Evolutionary conservation across 148 eudicot genomes (phyloP), one percentile per base, ranked within the genome.

Genomic region (Rhododendron griersonianum): DNA sequence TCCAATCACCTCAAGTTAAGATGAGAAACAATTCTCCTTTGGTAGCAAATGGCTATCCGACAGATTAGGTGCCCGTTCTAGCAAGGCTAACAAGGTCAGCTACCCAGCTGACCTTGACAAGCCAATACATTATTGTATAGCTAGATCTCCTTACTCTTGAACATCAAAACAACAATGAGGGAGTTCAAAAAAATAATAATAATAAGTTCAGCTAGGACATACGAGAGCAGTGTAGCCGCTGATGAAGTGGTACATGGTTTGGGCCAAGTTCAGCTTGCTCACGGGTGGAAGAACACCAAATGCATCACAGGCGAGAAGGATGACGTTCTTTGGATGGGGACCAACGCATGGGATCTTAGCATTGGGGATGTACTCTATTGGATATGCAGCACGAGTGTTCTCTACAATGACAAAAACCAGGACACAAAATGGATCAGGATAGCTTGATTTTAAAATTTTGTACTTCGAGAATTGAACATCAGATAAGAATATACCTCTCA

Each of bases 221-320:
- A 95, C 98, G 86, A 93, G 90, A 89, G 98, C 98, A 10, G 98
- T 95, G 88, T 95, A 95, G 88, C 98, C 98, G 48, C 98, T 95
- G 90, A 95, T 95, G 92, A 95, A 95, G 85, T 95, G 98, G 86
- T 95, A 95, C 98, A 95, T 95, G 59, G 98, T 93, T 78, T 95
- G 98, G 45, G 95, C 91, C 79, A 95, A 84, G 94, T 65, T 93
- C 47, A 95, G 91, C 92, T 91, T 93, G 92, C 98, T 95, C 81
- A 95, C 98, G 3, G 98, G 98, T 57, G 98, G 98, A 74, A 95
- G 92, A 79, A 95, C 98, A 85, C 98, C 98, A 47, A 93, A 95
- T n/a, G 96, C 95, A 78, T 95, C 98, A 84, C 98, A 95, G 4
- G 96, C 96, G 55, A 95, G 87, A 39, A 95, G 95, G 85, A 93